These are phyloP conservation scores for Davidsoniella eucalypti DNA, from an alignment of 2,329 filamentous ascomycete genomes.

Conservation along the genomic window DNA sequence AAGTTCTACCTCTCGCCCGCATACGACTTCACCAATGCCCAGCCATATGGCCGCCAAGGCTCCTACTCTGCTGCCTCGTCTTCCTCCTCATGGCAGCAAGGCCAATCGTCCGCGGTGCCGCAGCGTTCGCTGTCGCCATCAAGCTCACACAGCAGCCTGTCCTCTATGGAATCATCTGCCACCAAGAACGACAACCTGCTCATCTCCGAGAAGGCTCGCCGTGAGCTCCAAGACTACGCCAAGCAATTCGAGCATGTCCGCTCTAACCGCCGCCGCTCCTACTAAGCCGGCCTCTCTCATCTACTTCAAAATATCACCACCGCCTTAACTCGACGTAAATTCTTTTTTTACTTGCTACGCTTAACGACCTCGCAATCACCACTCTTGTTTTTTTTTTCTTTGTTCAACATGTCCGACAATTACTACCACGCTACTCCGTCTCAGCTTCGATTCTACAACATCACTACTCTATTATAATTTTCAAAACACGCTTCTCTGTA, in stretches of 20 bases:
- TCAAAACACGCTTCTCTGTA: slow-evolving; percentile 1
- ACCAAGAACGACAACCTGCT: slow-evolving; percentile 32
- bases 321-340: neutral
- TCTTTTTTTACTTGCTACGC: slow-evolving; percentile 15
- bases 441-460: neutral
- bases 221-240: slow-evolving; percentile 71
- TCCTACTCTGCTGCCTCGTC: slow-evolving; percentile 21
- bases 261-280: slow-evolving; percentile 38
- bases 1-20: slow-evolving; percentile 56
- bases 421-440: neutral
- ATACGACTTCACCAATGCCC: slow-evolving; percentile 55
- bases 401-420: slow-evolving; percentile 11
- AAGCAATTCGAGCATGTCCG: slow-evolving; percentile 76
- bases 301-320: slow-evolving; percentile 14
- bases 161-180: slow-evolving; percentile 54
- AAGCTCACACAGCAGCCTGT: slow-evolving; percentile 70
- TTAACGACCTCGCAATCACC: slow-evolving; percentile 14
- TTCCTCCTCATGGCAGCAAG: slow-evolving; percentile 21
- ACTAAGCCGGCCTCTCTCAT: slow-evolving; percentile 22
- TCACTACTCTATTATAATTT: slow-evolving; percentile 3
- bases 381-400: slow-evolving; percentile 12
- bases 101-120: slow-evolving; percentile 16
- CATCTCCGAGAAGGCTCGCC: slow-evolving; percentile 60
- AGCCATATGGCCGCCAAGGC: slow-evolving; percentile 37
- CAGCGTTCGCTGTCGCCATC: slow-evolving; percentile 45